Evolutionary conservation across 2,329 filamentous ascomycete genomes (phyloP), one percentile per base, ranked within the genome.

Genomic region (Cytospora mali): DNA sequence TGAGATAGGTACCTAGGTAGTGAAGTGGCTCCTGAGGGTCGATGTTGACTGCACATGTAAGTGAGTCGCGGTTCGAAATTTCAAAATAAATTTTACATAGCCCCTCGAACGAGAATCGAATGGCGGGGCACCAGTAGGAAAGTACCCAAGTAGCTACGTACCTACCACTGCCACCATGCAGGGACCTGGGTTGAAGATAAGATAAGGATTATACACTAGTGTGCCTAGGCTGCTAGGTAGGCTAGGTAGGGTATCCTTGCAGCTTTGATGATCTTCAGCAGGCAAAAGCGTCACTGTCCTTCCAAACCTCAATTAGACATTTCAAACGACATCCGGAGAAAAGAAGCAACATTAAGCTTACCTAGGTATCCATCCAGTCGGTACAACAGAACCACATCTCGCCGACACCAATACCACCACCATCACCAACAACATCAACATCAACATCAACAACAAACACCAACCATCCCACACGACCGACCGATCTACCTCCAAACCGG

Each of bases 151-250:
- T 46, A 51, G 16, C 39, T 50, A 21, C n/a, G n/a, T n/a, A n/a
- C n/a, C n/a, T n/a, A n/a, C n/a, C n/a, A n/a, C n/a, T n/a, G n/a
- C n/a, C n/a, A n/a, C 29, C 23, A 29, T 61, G 53, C 62, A 64
- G 48, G 62, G 62, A 51, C 35, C 33, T 53, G 62, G 62, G 50
- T 50, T 25, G 1, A 10, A 33, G 62, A 58, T 62, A 56, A 64
- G 56, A 56, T 58, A 49, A 31, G 16, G 48, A 67, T 21, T 69
- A 62, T 66, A 64, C n/a, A 42, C 66, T 68, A 64, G 60, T 5
- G 52, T 0, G 59, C 31, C 46, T 18, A 51, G 29, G 18, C 3
- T 31, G 31, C n/a, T 52, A 25, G 29, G 14, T 33, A 50, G 27
- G 54, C 31, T 57, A 53, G 53, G 33, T 16, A 33, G 48, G 53